A percentile compares a stretch with the other conserved stretches of the same genome.
Conservation (phyloP, 2,329 filamentous ascomycete genomes). For the Beauveria rudraprayagi region DNA sequence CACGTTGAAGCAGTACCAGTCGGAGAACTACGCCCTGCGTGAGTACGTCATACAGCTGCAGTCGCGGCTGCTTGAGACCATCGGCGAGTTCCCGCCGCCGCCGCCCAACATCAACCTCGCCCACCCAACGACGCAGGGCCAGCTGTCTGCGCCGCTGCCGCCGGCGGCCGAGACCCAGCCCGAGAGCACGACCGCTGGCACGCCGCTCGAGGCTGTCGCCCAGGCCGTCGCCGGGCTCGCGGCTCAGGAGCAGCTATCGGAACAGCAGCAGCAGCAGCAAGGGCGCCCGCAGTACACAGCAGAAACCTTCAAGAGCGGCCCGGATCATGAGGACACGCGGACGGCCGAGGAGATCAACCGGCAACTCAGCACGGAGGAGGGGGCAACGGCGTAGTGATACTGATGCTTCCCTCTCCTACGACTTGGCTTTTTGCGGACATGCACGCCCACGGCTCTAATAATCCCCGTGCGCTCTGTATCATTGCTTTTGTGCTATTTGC, state of each 20-base stretch:
- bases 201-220: constrained; percentile 41
- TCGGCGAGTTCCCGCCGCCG: constrained; percentile 76
- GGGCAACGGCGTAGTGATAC: constrained; percentile 9
- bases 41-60: constrained; percentile 92
- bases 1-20: constrained; percentile 70
- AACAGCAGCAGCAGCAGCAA: constrained; percentile 24
- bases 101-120: constrained; percentile 60
- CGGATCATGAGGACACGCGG: constrained; percentile 33
- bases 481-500: not conserved
- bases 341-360: constrained; percentile 47
- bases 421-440: constrained; percentile 7
- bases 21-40: constrained; percentile 82
- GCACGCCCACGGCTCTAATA: not conserved
- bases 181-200: constrained; percentile 23
- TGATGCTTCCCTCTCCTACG: not conserved
- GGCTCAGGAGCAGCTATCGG: constrained; percentile 31
- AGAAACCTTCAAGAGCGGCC: constrained; percentile 28
- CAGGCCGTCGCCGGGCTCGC: constrained; percentile 39
- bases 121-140: constrained; percentile 19
- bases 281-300: constrained; percentile 26
- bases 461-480: not conserved
- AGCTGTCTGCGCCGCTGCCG: constrained; percentile 12
- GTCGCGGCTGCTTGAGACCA: constrained; percentile 71
- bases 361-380: constrained; percentile 38
- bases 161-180: not conserved